These are phyloP conservation scores for Aspergillus biplanus DNA, from an alignment of 495 filamentous ascomycete species.

Conservation along the genomic window DNA sequence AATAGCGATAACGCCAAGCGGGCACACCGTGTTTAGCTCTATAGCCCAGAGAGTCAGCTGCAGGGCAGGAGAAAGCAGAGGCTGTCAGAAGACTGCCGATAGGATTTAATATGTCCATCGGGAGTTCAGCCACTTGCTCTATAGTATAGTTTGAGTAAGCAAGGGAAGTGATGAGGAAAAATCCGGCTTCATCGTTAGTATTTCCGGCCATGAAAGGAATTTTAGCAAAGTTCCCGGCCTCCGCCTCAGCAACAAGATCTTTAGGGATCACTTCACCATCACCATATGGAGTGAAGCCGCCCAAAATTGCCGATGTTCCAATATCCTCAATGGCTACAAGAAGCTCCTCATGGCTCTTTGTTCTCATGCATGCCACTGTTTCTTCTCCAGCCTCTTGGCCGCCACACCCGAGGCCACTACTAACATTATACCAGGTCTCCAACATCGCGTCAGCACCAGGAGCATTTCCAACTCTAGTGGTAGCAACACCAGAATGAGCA, in stretches of 20 bases:
- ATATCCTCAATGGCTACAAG: conserved; percentile 27
- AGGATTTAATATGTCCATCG: conserved; percentile 11
- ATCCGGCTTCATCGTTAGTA: conserved; percentile 19
- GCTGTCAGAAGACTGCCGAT: neutral
- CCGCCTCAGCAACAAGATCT: neutral
- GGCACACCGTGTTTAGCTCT: conserved; percentile 21
- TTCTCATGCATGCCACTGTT: conserved; percentile 49
- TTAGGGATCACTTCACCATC: conserved; percentile 15
- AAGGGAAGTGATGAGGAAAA: conserved; percentile 17
- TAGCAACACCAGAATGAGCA: conserved; percentile 28
- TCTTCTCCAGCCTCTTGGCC: conserved; percentile 27
- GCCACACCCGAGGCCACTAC: conserved; percentile 42
- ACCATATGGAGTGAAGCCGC: conserved; percentile 13
- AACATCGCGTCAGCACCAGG: neutral
- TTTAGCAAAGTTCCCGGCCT: conserved; percentile 15
- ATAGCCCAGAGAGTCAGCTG: conserved; percentile 8
- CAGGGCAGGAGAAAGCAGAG: conserved; percentile 14
- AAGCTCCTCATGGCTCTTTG: conserved; percentile 34
- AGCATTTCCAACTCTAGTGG: conserved; percentile 8
- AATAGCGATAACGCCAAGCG: conserved; percentile 52
- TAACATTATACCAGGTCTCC: conserved; percentile 41
- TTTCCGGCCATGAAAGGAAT: conserved; percentile 20
- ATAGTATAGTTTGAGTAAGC: conserved; percentile 15
- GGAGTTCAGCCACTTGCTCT: conserved; percentile 9
- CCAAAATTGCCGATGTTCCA: neutral